Conservation (phyloP, 2,329 filamentous ascomycete species). For the Xylariaceae sp. region DNA sequence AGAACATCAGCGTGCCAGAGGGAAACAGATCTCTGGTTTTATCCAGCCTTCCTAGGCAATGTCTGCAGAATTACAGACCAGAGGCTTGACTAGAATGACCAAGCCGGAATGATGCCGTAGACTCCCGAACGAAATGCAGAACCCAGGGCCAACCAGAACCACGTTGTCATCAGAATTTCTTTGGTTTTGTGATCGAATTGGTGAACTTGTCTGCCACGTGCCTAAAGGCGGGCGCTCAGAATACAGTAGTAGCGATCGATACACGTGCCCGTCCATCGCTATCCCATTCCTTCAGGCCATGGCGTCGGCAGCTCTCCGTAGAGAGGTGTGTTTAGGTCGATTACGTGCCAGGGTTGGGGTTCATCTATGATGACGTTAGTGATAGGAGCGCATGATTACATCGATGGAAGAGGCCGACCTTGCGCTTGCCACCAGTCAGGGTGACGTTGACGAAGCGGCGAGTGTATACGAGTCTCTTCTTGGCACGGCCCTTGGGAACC, state of each 20-base stretch:
- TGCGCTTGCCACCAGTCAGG: conserved; percentile 95
- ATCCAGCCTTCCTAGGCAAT: conserved; percentile 15
- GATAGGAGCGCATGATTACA: neutral
- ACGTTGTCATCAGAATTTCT: conserved; percentile 17
- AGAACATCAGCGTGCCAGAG: conserved; percentile 8
- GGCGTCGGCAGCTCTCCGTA: conserved; percentile 20
- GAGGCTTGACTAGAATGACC: conserved; percentile 14
- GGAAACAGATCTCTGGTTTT: conserved; percentile 12
- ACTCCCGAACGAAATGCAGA: conserved; percentile 23
- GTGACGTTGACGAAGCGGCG: conserved; percentile 98
- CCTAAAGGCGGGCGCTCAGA: conserved; percentile 21
- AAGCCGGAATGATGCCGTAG: conserved; percentile 22
- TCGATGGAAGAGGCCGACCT: conserved; percentile 51
- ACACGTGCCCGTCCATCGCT: conserved; percentile 18
- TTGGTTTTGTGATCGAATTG: neutral
- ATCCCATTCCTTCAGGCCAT: conserved; percentile 18
- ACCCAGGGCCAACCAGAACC: conserved; percentile 15
- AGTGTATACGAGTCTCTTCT: conserved; percentile 95
- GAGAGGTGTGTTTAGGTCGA: conserved; percentile 11
- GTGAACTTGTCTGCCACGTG: neutral
- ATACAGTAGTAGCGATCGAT: conserved; percentile 5
- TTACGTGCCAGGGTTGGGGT: conserved; percentile 34
- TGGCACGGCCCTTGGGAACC: conserved; percentile 91
- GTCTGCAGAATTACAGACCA: conserved; percentile 18
- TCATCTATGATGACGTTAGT: conserved; percentile 27